Evolutionary conservation across 495 filamentous ascomycete species (phyloP).

Genomic region (Ascodesmis nigricans): DNA sequence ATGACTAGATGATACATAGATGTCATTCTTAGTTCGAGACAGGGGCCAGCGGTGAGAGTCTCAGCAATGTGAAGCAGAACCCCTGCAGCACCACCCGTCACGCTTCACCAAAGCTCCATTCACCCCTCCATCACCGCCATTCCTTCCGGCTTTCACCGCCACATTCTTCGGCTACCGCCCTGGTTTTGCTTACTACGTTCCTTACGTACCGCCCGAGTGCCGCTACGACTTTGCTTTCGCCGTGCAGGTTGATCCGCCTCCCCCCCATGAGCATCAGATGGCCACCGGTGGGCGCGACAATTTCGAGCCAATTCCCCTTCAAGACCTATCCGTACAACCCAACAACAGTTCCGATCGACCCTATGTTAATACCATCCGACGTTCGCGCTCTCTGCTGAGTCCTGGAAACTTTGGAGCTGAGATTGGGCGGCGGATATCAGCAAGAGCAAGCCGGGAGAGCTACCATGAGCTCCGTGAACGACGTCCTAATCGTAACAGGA

Average conservation of each 20-base stretch:
- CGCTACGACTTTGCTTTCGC: no score
- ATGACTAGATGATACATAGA: no score
- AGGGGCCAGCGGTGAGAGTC: no score
- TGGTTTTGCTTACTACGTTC: not conserved
- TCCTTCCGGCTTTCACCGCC: not conserved
- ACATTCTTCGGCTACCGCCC: not conserved
- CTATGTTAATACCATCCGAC: slow-evolving; percentile 10
- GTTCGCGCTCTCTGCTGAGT: slow-evolving; percentile 20
- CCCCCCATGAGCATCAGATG: slow-evolving; percentile 24
- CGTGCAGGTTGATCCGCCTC: not conserved
- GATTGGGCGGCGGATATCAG: slow-evolving; percentile 23
- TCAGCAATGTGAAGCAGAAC: no score
- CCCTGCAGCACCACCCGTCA: no score
- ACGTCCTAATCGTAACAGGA: no score
- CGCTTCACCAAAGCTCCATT: not conserved
- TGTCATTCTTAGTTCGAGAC: no score
- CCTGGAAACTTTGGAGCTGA: slow-evolving; percentile 20
- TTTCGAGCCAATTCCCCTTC: slow-evolving; percentile 59
- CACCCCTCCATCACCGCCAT: slow-evolving; percentile 1
- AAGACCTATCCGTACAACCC: slow-evolving; percentile 37
- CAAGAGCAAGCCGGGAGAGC: no score
- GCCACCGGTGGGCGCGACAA: slow-evolving; percentile 33
- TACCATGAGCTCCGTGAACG: no score
- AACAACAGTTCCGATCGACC: no score
- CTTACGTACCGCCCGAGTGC: no score